These are phyloP conservation scores for Alternaria brassicicola DNA, from an alignment of 2,329 filamentous ascomycete genomes.

Conservation along the genomic window DNA sequence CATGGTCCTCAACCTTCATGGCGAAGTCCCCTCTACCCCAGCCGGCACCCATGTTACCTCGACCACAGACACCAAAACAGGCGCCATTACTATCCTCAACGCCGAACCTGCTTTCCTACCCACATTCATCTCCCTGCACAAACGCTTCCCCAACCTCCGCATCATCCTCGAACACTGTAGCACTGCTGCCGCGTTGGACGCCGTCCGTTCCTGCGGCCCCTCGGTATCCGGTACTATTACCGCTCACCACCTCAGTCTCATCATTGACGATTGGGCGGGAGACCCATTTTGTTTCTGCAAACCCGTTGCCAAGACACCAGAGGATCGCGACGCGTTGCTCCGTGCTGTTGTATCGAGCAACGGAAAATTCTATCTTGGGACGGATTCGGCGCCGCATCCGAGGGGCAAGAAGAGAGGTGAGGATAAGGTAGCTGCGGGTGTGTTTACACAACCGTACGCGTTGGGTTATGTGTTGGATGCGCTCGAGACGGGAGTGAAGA, in stretches of 20 bases:
- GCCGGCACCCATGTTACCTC: constrained; percentile 20
- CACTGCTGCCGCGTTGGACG: constrained; percentile 78
- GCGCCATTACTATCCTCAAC: constrained; percentile 59
- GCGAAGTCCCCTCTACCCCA: constrained; percentile 71
- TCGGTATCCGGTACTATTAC: constrained; percentile 83
- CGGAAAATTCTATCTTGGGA: constrained; percentile 75
- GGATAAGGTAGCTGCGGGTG: constrained; percentile 67
- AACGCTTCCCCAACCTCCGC: constrained; percentile 73
- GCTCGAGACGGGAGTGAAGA: constrained; percentile 66
- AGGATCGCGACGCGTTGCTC: constrained; percentile 74
- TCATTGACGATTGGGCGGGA: constrained; percentile 72
- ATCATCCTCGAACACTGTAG: constrained; percentile 83
- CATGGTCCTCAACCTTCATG: constrained; percentile 91
- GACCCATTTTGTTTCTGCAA: constrained; percentile 83
- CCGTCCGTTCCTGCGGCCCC: constrained; percentile 76
- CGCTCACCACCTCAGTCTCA: constrained; percentile 83
- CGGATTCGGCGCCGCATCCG: constrained; percentile 73
- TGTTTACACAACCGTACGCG: constrained; percentile 78
- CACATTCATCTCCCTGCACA: constrained; percentile 74
- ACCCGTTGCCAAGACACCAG: constrained; percentile 68
- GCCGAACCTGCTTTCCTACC: constrained; percentile 81
- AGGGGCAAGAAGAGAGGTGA: constrained; percentile 64
- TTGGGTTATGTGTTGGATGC: constrained; percentile 69
- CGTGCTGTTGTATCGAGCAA: constrained; percentile 62
- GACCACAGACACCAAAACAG: constrained; percentile 14